Percentiles rank a stretch among this genome's conserved stretches.
phyloP scores from a whole-genome alignment of 129 eudicot genomes.

The Chrysanthemum seticuspe region DNA sequence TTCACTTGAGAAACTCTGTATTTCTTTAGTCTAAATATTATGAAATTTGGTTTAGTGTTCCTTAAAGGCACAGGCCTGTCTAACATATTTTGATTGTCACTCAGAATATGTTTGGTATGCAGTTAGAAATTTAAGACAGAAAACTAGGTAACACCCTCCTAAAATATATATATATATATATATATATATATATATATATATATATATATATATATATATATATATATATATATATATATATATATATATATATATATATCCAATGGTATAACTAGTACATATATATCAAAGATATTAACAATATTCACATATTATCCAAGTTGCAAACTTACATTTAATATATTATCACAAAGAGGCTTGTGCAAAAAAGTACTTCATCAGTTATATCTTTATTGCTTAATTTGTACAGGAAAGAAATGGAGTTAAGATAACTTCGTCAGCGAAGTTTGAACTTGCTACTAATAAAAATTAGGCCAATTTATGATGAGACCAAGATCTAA shows the following conservation, averaged over 20 bases:
- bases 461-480: slow-evolving; percentile 5
- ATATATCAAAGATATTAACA: slow-evolving; percentile 1
- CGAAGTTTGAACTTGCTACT: background rate
- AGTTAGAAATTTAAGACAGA: background rate
- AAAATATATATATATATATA: no score
- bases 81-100: background rate
- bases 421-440: slow-evolving; percentile 16
- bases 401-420: background rate
- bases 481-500: background rate
- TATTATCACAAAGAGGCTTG: background rate
- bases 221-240: no score
- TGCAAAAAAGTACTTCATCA: background rate
- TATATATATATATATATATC: background rate
- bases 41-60: background rate
- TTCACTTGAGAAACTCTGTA: background rate
- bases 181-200: no score
- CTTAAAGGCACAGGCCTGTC: background rate
- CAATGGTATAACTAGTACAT: background rate
- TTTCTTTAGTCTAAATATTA: background rate
- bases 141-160: background rate
- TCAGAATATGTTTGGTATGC: background rate
- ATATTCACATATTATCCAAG: slow-evolving; percentile 5
- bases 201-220: no score
- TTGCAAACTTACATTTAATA: background rate
- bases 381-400: background rate